A percentile compares a stretch with the other conserved stretches of the same genome.
phyloP scores from a whole-genome alignment of 1,139 yeast genomes.

The Kodamaea sp. region DNA sequence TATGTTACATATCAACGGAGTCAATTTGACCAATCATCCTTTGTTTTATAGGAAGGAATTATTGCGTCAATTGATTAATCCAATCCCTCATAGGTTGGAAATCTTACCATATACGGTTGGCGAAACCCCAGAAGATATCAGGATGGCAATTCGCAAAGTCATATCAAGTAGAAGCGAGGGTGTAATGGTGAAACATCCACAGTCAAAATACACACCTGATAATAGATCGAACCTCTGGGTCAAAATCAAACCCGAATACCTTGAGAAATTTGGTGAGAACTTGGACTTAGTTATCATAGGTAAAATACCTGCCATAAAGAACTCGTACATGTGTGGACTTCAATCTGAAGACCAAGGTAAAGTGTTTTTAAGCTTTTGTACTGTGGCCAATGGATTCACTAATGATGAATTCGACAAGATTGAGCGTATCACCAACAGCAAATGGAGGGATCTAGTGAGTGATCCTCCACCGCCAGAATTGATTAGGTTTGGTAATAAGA shows the following conservation, averaged over 20 bases:
- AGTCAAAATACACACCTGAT: conserved; percentile 57
- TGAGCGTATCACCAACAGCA: conserved; percentile 51
- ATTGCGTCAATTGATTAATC: conserved; percentile 44
- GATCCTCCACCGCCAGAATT: conserved; percentile 40
- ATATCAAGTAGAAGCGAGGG: conserved; percentile 76
- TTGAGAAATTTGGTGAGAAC: conserved; percentile 82
- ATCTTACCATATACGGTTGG: conserved; percentile 48
- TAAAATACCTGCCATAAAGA: conserved; percentile 67
- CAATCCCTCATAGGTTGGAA: conserved; percentile 53
- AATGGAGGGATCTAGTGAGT: conserved; percentile 51
- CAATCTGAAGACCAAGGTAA: conserved; percentile 25
- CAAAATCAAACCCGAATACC: conserved; percentile 87
- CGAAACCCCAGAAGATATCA: conserved; percentile 48
- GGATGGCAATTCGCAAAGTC: conserved; percentile 52
- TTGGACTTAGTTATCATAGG: conserved; percentile 80
- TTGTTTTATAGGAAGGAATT: conserved; percentile 55
- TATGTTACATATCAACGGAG: conserved; percentile 63
- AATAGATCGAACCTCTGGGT: conserved; percentile 66
- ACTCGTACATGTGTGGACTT: conserved; percentile 74
- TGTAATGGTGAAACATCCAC: conserved; percentile 65
- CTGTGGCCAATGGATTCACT: conserved; percentile 83
- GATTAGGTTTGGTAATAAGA: conserved; percentile 55
- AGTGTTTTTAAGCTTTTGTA: conserved; percentile 58
- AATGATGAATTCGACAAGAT: conserved; percentile 58
- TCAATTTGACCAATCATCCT: conserved; percentile 51